Conservation (phyloP, 169 alveolate species). For the Plasmodium chabaudi region DNA sequence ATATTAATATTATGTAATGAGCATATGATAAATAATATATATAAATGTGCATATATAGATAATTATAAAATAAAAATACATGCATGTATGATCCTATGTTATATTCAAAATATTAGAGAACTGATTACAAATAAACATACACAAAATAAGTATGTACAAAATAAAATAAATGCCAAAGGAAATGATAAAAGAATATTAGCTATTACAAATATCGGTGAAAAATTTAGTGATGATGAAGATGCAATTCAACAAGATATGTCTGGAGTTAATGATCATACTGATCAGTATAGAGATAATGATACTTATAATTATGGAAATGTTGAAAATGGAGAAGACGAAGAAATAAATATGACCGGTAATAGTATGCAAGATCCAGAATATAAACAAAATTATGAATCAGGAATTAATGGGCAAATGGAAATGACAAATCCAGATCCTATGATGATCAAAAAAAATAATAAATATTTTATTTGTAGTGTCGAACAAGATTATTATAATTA, state of each 20-base stretch:
- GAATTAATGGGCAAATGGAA: background rate
- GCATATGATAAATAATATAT: conserved; percentile 47
- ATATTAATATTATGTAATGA: conserved; percentile 47
- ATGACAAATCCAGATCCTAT: background rate
- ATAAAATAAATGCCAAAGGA: background rate
- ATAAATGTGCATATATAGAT: conserved; percentile 27
- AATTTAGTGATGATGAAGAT: background rate
- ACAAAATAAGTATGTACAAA: background rate
- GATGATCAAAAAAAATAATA: conserved; percentile 25
- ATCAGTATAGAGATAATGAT: background rate
- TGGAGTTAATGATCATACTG: background rate
- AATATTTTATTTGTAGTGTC: conserved; percentile 56
- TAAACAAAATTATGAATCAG: background rate
- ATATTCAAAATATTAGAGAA: conserved; percentile 39
- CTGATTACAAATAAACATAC: background rate
- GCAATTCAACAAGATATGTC: background rate
- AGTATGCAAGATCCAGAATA: background rate
- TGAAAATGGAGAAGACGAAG: background rate
- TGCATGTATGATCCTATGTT: conserved; percentile 42
- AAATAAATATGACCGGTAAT: background rate
- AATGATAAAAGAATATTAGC: background rate
- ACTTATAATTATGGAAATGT: background rate
- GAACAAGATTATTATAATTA: conserved; percentile 54
- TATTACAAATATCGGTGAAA: background rate
- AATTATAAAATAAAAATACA: conserved; percentile 43